A percentile compares a stretch with the other conserved stretches of the same genome.
These are phyloP conservation scores for Sugiyamaella sp. DNA, from an alignment of 1,139 yeast genomes.

Conservation along the genomic window DNA sequence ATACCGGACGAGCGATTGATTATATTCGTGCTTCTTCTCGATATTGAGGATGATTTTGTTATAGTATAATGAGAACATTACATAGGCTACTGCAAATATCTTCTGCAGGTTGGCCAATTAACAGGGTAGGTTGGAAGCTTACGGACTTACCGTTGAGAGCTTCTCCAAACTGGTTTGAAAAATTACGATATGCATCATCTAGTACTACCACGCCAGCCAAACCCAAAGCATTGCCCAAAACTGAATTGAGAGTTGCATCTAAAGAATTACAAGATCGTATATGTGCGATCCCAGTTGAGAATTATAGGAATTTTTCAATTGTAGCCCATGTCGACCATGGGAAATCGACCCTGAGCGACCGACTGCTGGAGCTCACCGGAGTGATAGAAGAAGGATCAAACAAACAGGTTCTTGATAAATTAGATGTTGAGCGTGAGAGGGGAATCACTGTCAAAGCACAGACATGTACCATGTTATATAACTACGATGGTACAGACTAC, in stretches of 20 bases:
- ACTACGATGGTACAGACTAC: constrained; percentile 71
- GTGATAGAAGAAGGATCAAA: constrained; percentile 80
- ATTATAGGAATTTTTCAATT: constrained; percentile 87
- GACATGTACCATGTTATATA: constrained; percentile 90
- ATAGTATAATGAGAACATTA: constrained; percentile 1
- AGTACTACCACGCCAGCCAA: neutral
- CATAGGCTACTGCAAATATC: neutral
- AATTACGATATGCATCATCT: neutral
- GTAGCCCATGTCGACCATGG: constrained; percentile 99
- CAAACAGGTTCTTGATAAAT: constrained; percentile 85
- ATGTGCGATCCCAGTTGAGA: constrained; percentile 71
- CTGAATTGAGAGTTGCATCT: constrained; percentile 17
- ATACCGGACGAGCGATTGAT: no score
- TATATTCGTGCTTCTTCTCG: neutral
- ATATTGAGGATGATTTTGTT: neutral
- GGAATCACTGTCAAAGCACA: constrained; percentile 98
- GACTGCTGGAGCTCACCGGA: constrained; percentile 84
- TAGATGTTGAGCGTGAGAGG: constrained; percentile 93
- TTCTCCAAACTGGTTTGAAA: no score
- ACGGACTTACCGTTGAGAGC: no score
- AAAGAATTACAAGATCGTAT: constrained; percentile 53
- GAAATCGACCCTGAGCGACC: constrained; percentile 86
- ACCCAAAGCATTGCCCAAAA: constrained; percentile 7
- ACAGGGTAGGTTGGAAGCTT: no score
- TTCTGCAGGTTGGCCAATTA: neutral